Base-by-base conservation (phyloP, 148 eudicot genomes). In the Rhododendron griersonianum region DNA sequence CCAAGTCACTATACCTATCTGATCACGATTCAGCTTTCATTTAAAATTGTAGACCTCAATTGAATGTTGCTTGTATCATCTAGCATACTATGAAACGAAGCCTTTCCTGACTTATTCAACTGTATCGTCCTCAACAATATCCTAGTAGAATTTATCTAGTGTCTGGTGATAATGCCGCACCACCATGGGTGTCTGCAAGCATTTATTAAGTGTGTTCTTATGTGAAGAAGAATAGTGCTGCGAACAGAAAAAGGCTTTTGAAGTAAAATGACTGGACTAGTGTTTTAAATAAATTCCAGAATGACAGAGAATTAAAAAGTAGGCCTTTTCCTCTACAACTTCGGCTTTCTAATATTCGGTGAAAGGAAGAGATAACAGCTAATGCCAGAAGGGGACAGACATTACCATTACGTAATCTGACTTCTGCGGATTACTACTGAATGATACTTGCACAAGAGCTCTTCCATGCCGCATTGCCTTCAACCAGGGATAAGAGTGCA, bases 381-480 rank as follows among this genome's bases (percentile, higher is more conserved):
- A 74, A 50, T 19, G 21, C 84, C 23, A 48, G 30, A 30, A 75
- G 79, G 81, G 53, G 48, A 11, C 21, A 87, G 87, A 10, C 3
- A 86, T 90, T 71, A 93, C 95, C 94, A 96, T 84, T 67, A 95
- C 71, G 78, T 93, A 95, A 90, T 92, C 98, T 41, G 96, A 92
- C 85, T 96, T 94, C 81, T 87, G 86, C 21, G 83, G 90, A 82
- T 91, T 89, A 80, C 85, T 90, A 85, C 79, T 82, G 30, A 95
- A 87, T 75, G 89, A 89, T 83, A 93, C 88, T 78, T 84, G 91
- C 84, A 96, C 86, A 86, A 96, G 94, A 87, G 98, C 98, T 90
- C 85, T 89, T 76, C 98, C 98, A 86, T 91, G 89, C 41, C 85
- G 91, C 85, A 90, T 39, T 76, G 94, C 98, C 90, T 93, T 84